Evolutionary conservation across 2,329 filamentous ascomycete species (phyloP).

Genomic region (Fusarium coffeatum): DNA sequence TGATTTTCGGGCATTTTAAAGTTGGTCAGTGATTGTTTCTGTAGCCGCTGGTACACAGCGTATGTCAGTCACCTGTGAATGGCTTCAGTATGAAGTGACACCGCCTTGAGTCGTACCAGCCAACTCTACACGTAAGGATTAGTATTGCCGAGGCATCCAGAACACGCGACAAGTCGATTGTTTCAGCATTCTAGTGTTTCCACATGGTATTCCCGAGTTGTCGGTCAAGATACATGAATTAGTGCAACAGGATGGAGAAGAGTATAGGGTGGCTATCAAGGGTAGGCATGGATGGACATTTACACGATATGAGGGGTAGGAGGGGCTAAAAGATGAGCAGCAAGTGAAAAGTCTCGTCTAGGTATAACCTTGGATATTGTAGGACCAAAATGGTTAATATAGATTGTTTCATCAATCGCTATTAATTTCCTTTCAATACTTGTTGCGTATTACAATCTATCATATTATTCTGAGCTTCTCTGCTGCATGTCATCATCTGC

Average conservation of each 20-base stretch:
- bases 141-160: slow-evolving; percentile 5
- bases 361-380: background rate
- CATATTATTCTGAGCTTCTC: background rate
- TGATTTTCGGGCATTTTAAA: slow-evolving; percentile 1
- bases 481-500: slow-evolving; percentile 3
- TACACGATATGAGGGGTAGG: background rate
- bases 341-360: background rate
- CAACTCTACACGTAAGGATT: slow-evolving; percentile 15
- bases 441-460: background rate
- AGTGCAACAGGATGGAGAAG: background rate
- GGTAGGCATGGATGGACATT: background rate
- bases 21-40: slow-evolving; percentile 13
- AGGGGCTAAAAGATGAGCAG: background rate
- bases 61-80: slow-evolving; percentile 14
- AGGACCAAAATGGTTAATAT: background rate
- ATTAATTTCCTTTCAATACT: no score
- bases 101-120: slow-evolving; percentile 35
- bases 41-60: slow-evolving; percentile 19
- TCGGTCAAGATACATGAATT: background rate
- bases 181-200: slow-evolving; percentile 11
- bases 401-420: no score
- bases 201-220: slow-evolving; percentile 9
- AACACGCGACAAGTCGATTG: slow-evolving; percentile 16
- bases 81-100: slow-evolving; percentile 41
- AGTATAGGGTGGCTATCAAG: slow-evolving; percentile 20